A percentile compares a stretch with the other conserved stretches of the same genome.
phyloP scores from a whole-genome alignment of 2,329 filamentous ascomycete species.

The Teratosphaeria epicoccoides region DNA sequence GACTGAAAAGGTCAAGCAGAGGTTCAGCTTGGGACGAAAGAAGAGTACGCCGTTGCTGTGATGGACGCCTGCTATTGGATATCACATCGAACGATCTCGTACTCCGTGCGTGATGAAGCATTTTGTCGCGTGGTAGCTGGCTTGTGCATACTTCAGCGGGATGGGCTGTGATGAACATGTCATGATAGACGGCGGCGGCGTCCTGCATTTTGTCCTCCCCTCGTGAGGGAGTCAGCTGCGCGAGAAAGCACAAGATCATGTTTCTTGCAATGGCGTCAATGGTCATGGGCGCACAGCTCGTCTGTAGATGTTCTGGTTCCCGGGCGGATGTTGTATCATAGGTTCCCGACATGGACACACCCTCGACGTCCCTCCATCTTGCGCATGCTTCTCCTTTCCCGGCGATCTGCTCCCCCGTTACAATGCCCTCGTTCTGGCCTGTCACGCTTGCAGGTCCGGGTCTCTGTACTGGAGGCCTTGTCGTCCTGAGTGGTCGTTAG shows the following conservation, averaged over 20 bases:
- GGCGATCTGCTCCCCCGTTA: not conserved
- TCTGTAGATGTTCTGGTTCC: not conserved
- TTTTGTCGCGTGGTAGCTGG: not conserved
- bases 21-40: conserved; percentile 61
- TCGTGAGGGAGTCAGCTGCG: no score
- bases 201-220: not conserved
- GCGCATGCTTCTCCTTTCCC: not conserved
- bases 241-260: not conserved
- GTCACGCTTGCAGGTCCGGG: no score
- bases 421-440: no score
- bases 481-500: no score
- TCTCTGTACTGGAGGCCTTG: no score
- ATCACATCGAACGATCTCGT: not conserved
- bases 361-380: no score
- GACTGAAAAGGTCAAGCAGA: conserved; percentile 43
- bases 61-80: not conserved
- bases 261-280: not conserved
- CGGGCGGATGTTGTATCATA: not conserved
- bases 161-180: not conserved
- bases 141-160: not conserved
- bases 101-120: not conserved
- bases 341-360: not conserved
- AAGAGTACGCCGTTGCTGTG: conserved; percentile 46
- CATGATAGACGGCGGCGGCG: not conserved
- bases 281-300: not conserved